Evolutionary conservation across 768 basidiomycete genomes (phyloP), one percentile per base, ranked within the genome.

Genomic region (Boletellus sp.): DNA sequence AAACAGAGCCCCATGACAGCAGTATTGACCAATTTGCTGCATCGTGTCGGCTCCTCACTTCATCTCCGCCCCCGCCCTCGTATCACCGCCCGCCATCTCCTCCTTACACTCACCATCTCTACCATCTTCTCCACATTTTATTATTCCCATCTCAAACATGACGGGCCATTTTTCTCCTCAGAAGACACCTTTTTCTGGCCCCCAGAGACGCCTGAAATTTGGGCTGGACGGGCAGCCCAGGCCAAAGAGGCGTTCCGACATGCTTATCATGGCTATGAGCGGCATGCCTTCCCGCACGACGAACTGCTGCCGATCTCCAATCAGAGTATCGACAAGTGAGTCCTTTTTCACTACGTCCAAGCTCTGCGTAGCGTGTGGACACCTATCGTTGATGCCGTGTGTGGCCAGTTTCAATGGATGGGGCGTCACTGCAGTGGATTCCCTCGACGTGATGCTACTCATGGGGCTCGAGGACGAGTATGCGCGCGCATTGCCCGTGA

Each of bases 381-480:
- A 19, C 15, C 26, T n/a, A 2, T 39, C 31, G 32, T 33, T 56
- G 38, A 61, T 24, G 4, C 50, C 41, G 6, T 33, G 12, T 32
- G 2, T 19, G 6, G 6, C 26, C 22, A 89, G 87, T 47, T 86
- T 88, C 65, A 90, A 90, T 60, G 85, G 84, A 11, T 90, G 88
- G 88, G 84, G 83, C 23, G 75, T 87, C 6, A 85, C 87, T 9
- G 71, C 81, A 20, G 77, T 90, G 42, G 94, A 96, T 61, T 81
- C 89, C 1, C 74, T 96, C 20, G 91, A 94, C 59, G 90, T 90
- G 1, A 83, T 95, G 75, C 71, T 87, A 19, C 71, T 97, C 31
- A 85, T 94, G 82, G 88, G 76, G 4, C 71, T 94, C 5, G 65
- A 82, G 22, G 77, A 80, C 2, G 87, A 94, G 58, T 94, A 85